Base-by-base conservation (phyloP, 1,284 basidiomycete genomes). In the Ganoderma resinaceum region DNA sequence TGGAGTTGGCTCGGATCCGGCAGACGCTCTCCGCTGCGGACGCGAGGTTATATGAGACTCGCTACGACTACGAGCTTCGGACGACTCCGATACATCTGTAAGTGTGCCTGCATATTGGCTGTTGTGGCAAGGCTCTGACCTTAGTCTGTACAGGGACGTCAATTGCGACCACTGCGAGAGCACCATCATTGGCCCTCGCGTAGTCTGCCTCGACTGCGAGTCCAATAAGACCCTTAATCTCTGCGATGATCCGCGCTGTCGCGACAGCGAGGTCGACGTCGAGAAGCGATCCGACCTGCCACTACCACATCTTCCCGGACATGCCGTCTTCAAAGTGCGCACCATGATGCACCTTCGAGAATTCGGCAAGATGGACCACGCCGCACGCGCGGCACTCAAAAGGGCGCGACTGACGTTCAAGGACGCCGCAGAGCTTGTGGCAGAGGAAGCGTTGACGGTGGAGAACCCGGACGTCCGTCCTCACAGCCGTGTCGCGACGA, bases 191-290 rank as follows among this genome's bases (percentile, higher is more conserved):
- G 66, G 66, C 23, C 57, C 66, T 0, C 66, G 66, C 35, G 53
- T 67, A 18, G 33, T 68, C 59, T 68, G 66, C 42, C 63, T 68
- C 31, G 66, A 68, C 59, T 68, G 66, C 53, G 66, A 68, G 49
- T 43, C 62, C 20, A 26, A 29, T 8, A 64, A 52, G 26, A 61
- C 63, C 14, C 42, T 68, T 8, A 65, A 68, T 59, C 63, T 68
- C 14, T 68, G 66, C 43, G 67, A 68, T 60, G 63, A 68, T n/a
- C 38, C 66, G 52, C 62, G 62, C 11, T 68, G 66, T 23, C 46
- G 62, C 38, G 31, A 37, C 59, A 58, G 58, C 38, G n/a, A 42
- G 1, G 38, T 68, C 16, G 49, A 61, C 16, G 29, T 37, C 38
- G 66, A 64, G 40, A 68, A 68, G 31, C 62, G 66, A 20, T 8